Percentiles rank a stretch among this genome's conserved stretches.
phyloP scores from a whole-genome alignment of 176 grass and related monocot genomes.

The Eleusine coracana region DNA sequence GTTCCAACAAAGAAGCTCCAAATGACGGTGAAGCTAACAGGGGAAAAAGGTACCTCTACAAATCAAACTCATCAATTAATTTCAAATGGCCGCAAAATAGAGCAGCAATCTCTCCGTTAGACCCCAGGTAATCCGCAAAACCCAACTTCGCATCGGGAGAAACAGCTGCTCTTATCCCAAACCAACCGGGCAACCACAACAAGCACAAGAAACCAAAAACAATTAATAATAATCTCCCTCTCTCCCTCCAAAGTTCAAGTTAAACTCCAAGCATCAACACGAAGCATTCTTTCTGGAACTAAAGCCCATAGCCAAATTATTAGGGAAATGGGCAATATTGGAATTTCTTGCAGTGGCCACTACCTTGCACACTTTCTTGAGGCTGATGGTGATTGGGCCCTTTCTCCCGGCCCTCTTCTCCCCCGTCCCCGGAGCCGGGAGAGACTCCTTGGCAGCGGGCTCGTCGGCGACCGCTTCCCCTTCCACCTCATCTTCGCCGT shows the following conservation, averaged over 20 bases:
- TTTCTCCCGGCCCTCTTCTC: conserved; percentile 50
- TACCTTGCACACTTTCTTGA: conserved; percentile 95
- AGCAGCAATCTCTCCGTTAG: not conserved
- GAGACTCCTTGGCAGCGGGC: not conserved
- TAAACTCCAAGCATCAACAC: not conserved
- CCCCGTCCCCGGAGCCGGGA: not conserved
- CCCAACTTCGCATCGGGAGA: not conserved
- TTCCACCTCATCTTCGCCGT: conserved; percentile 28
- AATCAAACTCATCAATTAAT: not conserved
- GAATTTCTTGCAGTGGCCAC: not conserved
- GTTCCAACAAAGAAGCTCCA: not conserved
- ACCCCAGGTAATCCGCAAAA: not conserved
- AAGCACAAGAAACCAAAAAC: not conserved
- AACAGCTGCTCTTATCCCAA: not conserved
- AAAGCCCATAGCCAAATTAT: not conserved
- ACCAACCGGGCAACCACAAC: not conserved
- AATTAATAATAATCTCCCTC: not conserved
- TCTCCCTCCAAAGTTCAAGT: not conserved
- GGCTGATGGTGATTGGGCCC: conserved; percentile 76
- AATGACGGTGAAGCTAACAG: not conserved
- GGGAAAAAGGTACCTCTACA: not conserved
- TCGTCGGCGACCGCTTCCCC: conserved; percentile 12
- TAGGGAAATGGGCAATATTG: not conserved
- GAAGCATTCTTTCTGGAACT: not conserved
- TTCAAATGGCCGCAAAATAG: not conserved